Evolutionary conservation across 1,284 basidiomycete genomes (phyloP).

Genomic region (Sporisorium graminicola): DNA sequence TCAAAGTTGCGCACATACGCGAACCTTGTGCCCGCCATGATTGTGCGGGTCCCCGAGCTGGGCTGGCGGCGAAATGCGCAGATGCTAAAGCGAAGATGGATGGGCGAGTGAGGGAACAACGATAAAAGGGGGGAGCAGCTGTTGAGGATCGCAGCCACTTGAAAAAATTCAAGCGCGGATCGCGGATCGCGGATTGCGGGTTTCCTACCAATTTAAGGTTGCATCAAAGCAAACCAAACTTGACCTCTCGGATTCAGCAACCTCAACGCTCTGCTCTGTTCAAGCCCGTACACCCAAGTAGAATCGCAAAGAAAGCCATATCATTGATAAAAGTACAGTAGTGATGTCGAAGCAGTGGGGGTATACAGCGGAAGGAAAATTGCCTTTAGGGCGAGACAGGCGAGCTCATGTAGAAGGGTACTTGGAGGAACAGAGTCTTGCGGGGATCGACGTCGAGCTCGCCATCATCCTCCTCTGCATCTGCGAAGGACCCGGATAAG

Average conservation of each 20-base stretch:
- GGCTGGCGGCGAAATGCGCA: no score
- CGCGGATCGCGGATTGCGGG: constrained; percentile 30
- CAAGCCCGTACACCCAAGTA: background rate
- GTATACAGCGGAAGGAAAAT: background rate
- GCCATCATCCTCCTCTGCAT: constrained; percentile 3
- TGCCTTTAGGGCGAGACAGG: constrained; percentile 12
- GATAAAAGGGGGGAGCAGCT: constrained; percentile 12
- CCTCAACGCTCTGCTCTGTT: background rate
- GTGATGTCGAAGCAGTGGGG: background rate
- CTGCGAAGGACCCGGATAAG: background rate
- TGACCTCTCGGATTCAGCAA: background rate
- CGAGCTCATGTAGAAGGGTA: constrained; percentile 39
- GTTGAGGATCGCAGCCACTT: background rate
- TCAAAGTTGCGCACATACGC: constrained; percentile 93
- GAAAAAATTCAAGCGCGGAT: constrained; percentile 7
- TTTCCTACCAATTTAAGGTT: background rate
- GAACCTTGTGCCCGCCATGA: constrained; percentile 91
- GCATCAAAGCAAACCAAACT: background rate
- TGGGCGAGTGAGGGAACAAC: background rate
- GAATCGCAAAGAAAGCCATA: background rate
- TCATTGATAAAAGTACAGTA: constrained; percentile 19
- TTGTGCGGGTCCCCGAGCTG: background rate
- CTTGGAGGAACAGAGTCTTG: constrained; percentile 36
- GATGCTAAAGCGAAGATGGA: background rate
- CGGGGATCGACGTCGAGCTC: constrained; percentile 24